phyloP scores from a whole-genome alignment of 208 protist genomes.

The Acanthamoeba lenticulata region DNA sequence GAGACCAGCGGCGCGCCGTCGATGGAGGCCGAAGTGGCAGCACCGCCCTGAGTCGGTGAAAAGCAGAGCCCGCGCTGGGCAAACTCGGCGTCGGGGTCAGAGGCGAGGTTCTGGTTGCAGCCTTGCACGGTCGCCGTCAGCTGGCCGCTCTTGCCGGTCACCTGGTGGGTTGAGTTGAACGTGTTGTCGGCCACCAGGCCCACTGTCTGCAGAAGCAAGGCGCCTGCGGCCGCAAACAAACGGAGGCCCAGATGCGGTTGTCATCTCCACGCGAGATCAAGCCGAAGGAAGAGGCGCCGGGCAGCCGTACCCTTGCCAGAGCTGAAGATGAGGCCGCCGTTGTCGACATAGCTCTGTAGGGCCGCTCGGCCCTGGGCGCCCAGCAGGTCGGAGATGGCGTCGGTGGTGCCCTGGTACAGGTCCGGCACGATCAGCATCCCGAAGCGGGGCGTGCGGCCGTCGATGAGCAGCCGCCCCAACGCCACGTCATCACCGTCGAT shows the following conservation, averaged over 20 bases:
- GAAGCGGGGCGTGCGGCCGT: constrained; percentile 9
- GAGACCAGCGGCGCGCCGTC: constrained; percentile 1
- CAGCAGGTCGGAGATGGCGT: neutral
- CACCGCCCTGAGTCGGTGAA: neutral
- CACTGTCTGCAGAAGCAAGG: constrained; percentile 49
- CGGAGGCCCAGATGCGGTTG: neutral
- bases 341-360: neutral
- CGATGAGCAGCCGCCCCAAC: neutral
- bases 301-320: constrained; percentile 60
- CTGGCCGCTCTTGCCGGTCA: neutral
- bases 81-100: neutral
- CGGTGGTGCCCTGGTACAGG: constrained; percentile 7
- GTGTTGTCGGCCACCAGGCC: constrained; percentile 37
- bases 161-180: neutral
- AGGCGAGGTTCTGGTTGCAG: neutral
- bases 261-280: neutral
- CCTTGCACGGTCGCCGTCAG: neutral
- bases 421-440: constrained; percentile 65
- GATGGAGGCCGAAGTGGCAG: neutral
- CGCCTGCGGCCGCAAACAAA: neutral
- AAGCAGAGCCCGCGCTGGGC: constrained; percentile 65
- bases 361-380: neutral
- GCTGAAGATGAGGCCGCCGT: constrained; percentile 54
- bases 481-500: neutral
- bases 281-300: too few relatives aligned